A percentile compares a stretch with the other conserved stretches of the same genome.
Conservation (phyloP, 768 basidiomycete genomes). For the Russula foetens region DNA sequence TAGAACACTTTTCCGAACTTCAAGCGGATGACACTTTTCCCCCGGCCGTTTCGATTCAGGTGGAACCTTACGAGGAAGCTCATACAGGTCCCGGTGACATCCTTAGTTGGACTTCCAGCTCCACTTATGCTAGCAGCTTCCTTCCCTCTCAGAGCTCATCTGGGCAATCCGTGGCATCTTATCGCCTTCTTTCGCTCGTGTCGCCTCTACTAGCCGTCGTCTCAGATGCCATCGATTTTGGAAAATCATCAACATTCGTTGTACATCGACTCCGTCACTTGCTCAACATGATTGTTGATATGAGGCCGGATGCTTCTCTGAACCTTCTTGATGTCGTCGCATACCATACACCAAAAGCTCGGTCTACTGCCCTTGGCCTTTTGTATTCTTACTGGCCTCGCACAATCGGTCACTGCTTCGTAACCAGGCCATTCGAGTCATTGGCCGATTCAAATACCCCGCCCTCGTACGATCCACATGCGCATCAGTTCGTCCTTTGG, state of each 20-base stretch:
- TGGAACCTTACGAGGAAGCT: slow-evolving; percentile 15
- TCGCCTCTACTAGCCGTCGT: slow-evolving; percentile 56
- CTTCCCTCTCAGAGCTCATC: slow-evolving; percentile 47
- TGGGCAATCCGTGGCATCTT: slow-evolving; percentile 43
- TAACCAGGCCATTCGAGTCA: slow-evolving; percentile 45
- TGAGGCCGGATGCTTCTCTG: slow-evolving; percentile 60
- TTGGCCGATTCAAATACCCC: slow-evolving; percentile 27
- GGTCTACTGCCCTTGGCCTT: slow-evolving; percentile 46
- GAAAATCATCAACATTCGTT: slow-evolving; percentile 28
- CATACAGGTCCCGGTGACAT: slow-evolving; percentile 13
- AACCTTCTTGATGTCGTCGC: slow-evolving; percentile 69
- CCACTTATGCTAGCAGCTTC: slow-evolving; percentile 6
- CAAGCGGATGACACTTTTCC: background rate
- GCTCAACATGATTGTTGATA: slow-evolving; percentile 41
- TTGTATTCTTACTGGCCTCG: slow-evolving; percentile 61
- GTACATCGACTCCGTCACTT: slow-evolving; percentile 46
- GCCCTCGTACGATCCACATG: slow-evolving; percentile 32
- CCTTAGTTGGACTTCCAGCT: slow-evolving; percentile 20
- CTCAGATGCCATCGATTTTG: slow-evolving; percentile 46
- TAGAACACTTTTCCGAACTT: background rate
- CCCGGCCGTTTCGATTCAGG: slow-evolving; percentile 20
- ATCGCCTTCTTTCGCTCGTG: slow-evolving; percentile 54
- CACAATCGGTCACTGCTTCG: slow-evolving; percentile 54
- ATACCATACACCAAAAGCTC: slow-evolving; percentile 48
- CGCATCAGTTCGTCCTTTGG: slow-evolving; percentile 70